phyloP scores from a whole-genome alignment of 2,329 filamentous ascomycete species.

The Colletotrichum limetticola region DNA sequence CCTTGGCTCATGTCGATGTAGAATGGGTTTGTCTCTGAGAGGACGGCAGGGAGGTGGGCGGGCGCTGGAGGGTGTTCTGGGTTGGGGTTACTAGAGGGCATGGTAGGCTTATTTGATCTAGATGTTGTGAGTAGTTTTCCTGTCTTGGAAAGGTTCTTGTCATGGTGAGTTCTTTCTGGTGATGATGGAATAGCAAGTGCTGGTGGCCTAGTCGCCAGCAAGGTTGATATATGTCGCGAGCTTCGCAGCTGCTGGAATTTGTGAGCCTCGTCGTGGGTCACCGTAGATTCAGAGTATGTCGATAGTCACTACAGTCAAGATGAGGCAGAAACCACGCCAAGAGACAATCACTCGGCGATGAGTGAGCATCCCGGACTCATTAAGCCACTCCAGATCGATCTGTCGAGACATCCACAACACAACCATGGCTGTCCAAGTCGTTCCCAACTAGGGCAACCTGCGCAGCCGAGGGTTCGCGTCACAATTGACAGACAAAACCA shows the following conservation, averaged over 20 bases:
- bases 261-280: background rate
- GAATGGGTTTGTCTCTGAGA: background rate
- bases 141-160: background rate
- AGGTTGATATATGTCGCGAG: background rate
- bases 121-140: background rate
- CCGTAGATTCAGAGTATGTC: background rate
- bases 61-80: background rate
- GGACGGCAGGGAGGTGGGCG: background rate
- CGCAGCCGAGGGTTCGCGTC: background rate
- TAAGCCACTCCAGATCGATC: background rate
- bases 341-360: background rate
- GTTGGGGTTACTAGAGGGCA: background rate
- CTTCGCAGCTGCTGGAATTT: background rate
- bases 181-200: background rate
- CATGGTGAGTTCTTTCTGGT: background rate
- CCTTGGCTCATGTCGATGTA: background rate
- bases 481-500: background rate
- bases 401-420: background rate
- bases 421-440: background rate
- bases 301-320: background rate
- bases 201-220: background rate
- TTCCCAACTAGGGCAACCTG: background rate
- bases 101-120: background rate
- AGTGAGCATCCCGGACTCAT: background rate
- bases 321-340: background rate